A percentile compares a stretch with the other conserved stretches of the same genome.
These are phyloP conservation scores for Salvia rosmarinus DNA, from an alignment of 257 asterid genomes.

Conservation along the genomic window DNA sequence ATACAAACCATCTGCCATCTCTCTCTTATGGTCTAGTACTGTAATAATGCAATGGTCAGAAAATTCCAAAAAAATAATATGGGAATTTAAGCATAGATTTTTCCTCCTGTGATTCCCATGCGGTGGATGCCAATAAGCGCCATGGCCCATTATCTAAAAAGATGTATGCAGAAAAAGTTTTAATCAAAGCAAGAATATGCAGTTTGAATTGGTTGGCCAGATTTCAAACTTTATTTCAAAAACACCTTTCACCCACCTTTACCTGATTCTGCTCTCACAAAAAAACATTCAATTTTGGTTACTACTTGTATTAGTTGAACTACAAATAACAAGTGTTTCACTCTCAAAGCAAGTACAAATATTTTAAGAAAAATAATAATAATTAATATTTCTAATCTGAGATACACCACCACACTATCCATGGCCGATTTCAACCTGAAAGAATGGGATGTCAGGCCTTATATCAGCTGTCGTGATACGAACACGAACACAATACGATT, in stretches of 20 bases:
- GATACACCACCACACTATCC: not conserved
- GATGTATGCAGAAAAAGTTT: slow-evolving; percentile 40
- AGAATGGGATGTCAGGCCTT: slow-evolving; percentile 60
- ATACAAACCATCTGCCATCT: slow-evolving; percentile 11
- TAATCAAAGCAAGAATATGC: slow-evolving; percentile 28
- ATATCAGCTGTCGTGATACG: slow-evolving; percentile 46
- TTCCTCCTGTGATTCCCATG: slow-evolving; percentile 38
- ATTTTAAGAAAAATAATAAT: slow-evolving; percentile 13
- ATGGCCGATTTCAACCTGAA: slow-evolving; percentile 47
- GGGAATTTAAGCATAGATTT: slow-evolving; percentile 31
- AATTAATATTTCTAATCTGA: not conserved
- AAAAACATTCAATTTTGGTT: slow-evolving; percentile 18
- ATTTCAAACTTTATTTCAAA: slow-evolving; percentile 33
- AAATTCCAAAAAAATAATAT: slow-evolving; percentile 1
- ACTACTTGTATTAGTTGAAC: slow-evolving; percentile 4
- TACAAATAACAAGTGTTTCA: slow-evolving; percentile 28
- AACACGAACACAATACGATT: slow-evolving; percentile 59
- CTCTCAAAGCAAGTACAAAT: not conserved
- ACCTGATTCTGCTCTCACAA: not conserved
- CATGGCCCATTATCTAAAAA: slow-evolving; percentile 47
- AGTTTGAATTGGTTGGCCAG: slow-evolving; percentile 34
- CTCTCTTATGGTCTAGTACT: not conserved
- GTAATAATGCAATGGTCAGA: slow-evolving; percentile 2
- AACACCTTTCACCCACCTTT: slow-evolving; percentile 23
- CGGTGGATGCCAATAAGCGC: slow-evolving; percentile 43